Conservation (phyloP, 192 early-diverging fungal genomes). For the Podochytrium sp. region DNA sequence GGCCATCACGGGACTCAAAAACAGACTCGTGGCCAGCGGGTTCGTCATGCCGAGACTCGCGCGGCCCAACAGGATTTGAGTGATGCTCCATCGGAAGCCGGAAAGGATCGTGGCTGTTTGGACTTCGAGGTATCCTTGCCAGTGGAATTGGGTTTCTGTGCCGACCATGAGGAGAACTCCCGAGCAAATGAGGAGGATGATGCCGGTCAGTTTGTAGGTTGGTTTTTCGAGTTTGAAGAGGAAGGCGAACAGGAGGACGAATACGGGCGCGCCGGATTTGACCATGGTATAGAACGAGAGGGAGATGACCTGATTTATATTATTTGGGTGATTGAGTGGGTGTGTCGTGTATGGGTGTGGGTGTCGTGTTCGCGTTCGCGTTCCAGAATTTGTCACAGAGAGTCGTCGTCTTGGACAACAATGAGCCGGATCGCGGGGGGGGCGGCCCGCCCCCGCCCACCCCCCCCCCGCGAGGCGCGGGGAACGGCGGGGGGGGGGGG, state of each 20-base stretch:
- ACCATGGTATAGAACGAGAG: slow-evolving; percentile 89
- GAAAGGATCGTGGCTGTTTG: slow-evolving; percentile 79
- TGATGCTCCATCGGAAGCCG: slow-evolving; percentile 91
- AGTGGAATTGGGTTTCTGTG: slow-evolving; percentile 79
- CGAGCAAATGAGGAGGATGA: slow-evolving; percentile 77
- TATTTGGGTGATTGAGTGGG: background rate
- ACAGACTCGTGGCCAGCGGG: slow-evolving; percentile 84
- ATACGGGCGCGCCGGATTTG: slow-evolving; percentile 59
- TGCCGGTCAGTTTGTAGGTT: slow-evolving; percentile 67
- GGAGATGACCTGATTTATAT: slow-evolving; percentile 73
- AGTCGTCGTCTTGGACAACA: too few species aligned
- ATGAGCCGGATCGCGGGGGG: too few species aligned
- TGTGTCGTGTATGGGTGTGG: background rate
- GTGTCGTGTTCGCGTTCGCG: too few species aligned
- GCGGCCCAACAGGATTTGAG: slow-evolving; percentile 79
- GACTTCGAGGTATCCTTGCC: slow-evolving; percentile 76
- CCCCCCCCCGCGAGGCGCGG: too few species aligned
- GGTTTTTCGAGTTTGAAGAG: slow-evolving; percentile 83
- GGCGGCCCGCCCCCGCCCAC: too few species aligned
- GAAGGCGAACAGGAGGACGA: slow-evolving; percentile 87
- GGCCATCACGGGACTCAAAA: slow-evolving; percentile 81
- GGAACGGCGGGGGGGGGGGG: too few species aligned
- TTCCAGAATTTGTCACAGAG: too few species aligned
- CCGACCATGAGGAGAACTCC: slow-evolving; percentile 90
- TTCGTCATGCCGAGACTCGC: slow-evolving; percentile 81